Conservation (phyloP, 352 stramenopile genomes). For the Aphanomyces stellatus region DNA sequence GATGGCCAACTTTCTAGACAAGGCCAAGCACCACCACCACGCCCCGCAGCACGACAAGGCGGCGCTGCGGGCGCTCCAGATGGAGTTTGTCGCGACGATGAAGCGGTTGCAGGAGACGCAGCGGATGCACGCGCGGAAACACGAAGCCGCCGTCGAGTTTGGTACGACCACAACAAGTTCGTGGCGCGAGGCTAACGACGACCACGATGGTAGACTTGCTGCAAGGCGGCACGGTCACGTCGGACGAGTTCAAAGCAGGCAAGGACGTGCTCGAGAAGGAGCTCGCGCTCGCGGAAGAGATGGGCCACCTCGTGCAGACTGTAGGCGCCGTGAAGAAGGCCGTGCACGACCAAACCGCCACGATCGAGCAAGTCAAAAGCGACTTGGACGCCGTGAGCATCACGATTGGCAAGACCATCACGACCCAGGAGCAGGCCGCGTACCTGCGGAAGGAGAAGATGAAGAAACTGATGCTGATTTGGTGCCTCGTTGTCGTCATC, state of each 20-base stretch:
- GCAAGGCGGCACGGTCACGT: slow-evolving; percentile 40
- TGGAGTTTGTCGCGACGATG: slow-evolving; percentile 53
- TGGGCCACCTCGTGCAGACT: slow-evolving; percentile 53
- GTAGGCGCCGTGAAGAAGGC: slow-evolving; percentile 51
- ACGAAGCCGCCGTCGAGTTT: slow-evolving; percentile 55
- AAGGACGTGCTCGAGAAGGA: slow-evolving; percentile 6
- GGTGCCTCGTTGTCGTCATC: slow-evolving; percentile 31
- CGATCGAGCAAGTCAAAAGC: slow-evolving; percentile 37
- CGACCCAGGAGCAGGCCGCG: slow-evolving; percentile 52
- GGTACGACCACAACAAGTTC: neutral
- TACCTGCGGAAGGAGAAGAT: slow-evolving; percentile 49
- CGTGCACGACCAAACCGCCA: slow-evolving; percentile 59
- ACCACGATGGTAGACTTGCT: slow-evolving; percentile 36
- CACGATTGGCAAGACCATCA: slow-evolving; percentile 62
- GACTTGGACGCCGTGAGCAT: slow-evolving; percentile 66
- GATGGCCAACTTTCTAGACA: slow-evolving; percentile 49
- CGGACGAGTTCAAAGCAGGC: slow-evolving; percentile 42
- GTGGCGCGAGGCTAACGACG: neutral
- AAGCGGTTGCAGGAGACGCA: slow-evolving; percentile 61
- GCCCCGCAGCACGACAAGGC: slow-evolving; percentile 28
- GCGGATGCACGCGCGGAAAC: slow-evolving; percentile 35
- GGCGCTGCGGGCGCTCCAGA: slow-evolving; percentile 42
- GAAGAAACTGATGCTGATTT: slow-evolving; percentile 49
- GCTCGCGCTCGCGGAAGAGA: slow-evolving; percentile 47
- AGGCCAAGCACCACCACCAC: slow-evolving; percentile 52